Evolutionary conservation across 257 asterid genomes (phyloP), one percentile per base, ranked within the genome.

Genomic region (Nicotiana sylvestris): DNA sequence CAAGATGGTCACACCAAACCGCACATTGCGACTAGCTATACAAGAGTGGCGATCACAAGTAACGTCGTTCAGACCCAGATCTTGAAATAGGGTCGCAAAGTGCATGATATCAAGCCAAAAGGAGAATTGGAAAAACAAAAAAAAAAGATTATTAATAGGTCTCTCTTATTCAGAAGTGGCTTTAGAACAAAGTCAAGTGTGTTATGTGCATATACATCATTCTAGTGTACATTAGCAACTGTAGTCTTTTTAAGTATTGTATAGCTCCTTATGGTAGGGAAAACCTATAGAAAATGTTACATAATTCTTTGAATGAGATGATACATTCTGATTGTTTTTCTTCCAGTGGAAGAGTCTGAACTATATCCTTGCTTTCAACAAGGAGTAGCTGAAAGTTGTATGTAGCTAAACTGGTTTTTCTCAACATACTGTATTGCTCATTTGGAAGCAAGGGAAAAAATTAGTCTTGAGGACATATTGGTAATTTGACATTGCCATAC

Each of bases 1-100:
- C 87, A 90, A 90, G 85, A 82, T 82, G 84, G 90, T 95, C 35
- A 92, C 85, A 3, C 98, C 99, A 18, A 94, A 95, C 85, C 93
- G 84, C 77, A 85, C 74, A 78, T 88, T 94, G 76, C 91, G 81
- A 55, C 86, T 90, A 39, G 98, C 98, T 84, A 95, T 95, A 85
- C 89, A 87, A 57, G 94, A 94, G 67, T 91, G 97, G 99, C 88
- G 85, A 85, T 81, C 82, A 72, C 62, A 81, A 1, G 5, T 39
- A 18, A 13, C 82, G 37, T 58, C 87, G 27, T 74, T 74, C 43
- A 27, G 80, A 53, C 1, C 58, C 58, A 10, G 18, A 53, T 4
- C 17, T 0, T 10, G 58, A 53, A 53, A 53, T 4, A 13, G 6
- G 18, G 58, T 53, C 2, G 11, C 6, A 53, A 53, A 15, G 16